Conservation (phyloP, 2,329 filamentous ascomycete species). For the Talaromyces sp. region DNA sequence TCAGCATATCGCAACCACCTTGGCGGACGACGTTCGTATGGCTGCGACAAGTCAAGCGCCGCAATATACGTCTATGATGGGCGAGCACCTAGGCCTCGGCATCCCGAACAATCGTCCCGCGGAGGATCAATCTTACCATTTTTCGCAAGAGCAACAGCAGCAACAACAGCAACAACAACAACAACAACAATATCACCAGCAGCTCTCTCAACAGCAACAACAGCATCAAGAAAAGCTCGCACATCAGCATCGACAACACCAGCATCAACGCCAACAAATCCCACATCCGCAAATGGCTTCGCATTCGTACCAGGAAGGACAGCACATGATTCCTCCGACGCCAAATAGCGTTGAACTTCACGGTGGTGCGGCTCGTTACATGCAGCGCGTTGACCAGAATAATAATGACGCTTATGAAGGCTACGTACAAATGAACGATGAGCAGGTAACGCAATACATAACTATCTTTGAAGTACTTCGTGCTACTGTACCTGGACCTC, state of each 20-base stretch:
- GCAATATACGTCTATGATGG: conserved; percentile 33
- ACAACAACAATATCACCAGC: conserved; percentile 27
- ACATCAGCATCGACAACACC: conserved; percentile 26
- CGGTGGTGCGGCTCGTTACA: conserved; percentile 40
- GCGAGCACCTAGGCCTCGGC: conserved; percentile 34
- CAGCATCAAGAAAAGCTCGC: conserved; percentile 25
- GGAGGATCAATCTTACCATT: conserved; percentile 27
- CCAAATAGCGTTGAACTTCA: conserved; percentile 51
- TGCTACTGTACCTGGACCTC: neutral
- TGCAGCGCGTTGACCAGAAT: conserved; percentile 34
- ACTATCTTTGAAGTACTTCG: neutral
- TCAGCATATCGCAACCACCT: conserved; percentile 33
- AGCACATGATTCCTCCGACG: conserved; percentile 45
- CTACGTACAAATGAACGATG: conserved; percentile 42
- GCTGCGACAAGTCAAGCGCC: conserved; percentile 26
- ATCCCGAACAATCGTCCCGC: conserved; percentile 22
- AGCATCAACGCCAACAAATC: conserved; percentile 25
- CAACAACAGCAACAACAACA: conserved; percentile 19
- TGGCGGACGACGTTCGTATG: conserved; percentile 27
- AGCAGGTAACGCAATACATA: conserved; percentile 36
- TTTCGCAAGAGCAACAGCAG: conserved; percentile 23
- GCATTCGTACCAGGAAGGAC: conserved; percentile 32
- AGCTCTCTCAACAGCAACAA: conserved; percentile 23
- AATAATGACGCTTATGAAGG: conserved; percentile 45
- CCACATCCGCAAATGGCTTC: conserved; percentile 23